Evolutionary conservation across 108 stramenopile species (phyloP).

Genomic region (Pseudonitzschia multistriata): DNA sequence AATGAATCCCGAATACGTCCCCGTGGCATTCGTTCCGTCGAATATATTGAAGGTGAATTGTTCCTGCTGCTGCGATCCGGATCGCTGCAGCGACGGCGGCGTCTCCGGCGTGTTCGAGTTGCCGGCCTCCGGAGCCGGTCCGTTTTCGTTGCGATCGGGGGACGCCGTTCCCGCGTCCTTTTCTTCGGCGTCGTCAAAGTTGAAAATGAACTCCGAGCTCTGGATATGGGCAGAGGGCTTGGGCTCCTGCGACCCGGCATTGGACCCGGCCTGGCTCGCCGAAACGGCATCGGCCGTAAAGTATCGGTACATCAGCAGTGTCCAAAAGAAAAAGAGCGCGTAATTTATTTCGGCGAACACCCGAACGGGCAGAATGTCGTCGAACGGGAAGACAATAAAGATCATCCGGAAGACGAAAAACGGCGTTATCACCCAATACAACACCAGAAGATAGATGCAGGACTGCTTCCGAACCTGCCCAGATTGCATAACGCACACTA

Average conservation of each 20-base stretch:
- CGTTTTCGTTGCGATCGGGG: too few species aligned
- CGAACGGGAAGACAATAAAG: background rate
- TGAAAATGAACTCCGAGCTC: too few species aligned
- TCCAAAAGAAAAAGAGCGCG: background rate
- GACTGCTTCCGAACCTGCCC: background rate
- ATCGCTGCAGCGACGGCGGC: too few species aligned
- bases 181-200: too few species aligned
- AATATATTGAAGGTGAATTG: slow-evolving; percentile 18
- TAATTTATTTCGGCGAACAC: background rate
- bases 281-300: slow-evolving; percentile 1
- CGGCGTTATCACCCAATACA: slow-evolving; percentile 1
- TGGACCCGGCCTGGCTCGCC: too few species aligned
- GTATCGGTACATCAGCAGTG: background rate
- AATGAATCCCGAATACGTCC: background rate
- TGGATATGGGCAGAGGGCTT: too few species aligned
- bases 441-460: background rate
- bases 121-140: too few species aligned
- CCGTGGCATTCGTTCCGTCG: slow-evolving; percentile 11
- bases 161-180: too few species aligned
- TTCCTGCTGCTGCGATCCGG: too few species aligned
- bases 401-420: background rate
- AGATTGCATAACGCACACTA: background rate
- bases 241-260: too few species aligned
- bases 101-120: too few species aligned
- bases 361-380: background rate